Evolutionary conservation across 2,329 filamentous ascomycete species (phyloP), one percentile per base, ranked within the genome.

Genomic region (Ophiobolus disseminans): DNA sequence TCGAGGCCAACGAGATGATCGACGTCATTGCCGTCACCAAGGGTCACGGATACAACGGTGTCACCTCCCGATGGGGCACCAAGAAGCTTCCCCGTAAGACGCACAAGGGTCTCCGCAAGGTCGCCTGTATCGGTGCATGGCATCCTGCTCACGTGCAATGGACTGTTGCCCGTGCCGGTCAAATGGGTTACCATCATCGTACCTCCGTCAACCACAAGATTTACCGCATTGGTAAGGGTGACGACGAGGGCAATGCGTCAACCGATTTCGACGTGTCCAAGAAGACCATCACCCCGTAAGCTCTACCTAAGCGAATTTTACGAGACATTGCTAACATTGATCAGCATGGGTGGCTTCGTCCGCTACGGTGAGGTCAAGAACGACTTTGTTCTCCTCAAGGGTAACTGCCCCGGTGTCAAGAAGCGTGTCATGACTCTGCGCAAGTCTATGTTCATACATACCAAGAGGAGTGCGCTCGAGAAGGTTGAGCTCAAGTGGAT

Each of bases 401-500:
- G 94, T 72, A 96, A 91, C 67, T 85, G 96, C 69, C 94, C 94
- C 60, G 94, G 94, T 88, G 87, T 91, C 76, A 97, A 97, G 92
- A 99, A 99, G 92, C 88, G 94, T 77, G 87, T 99, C 77, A 90
- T 97, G 84, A 99, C 94, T 68, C 89, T 99, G 72, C 90, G 94
- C 80, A 99, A 97, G 86, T 95, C 93, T 68, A 94, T 99, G 86
- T 97, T 94, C 86, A 85, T 83, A 58, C 94, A 99, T 86, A 97
- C 92, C 70, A 96, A 89, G 75, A 86, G 94, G 77, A 91, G 88
- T 79, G 90, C 94, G 48, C 85, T 96, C 75, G 94, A 99, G 89
- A 97, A 99, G 90, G 90, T 97, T 78, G 90, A 93, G 76, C 90
- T 99, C 84, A 99, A 99, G 84, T 99, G 94, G 94, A 99, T 99